These are phyloP conservation scores for Brassica nigra DNA, from an alignment of 345 rosid genomes.

Conservation along the genomic window DNA sequence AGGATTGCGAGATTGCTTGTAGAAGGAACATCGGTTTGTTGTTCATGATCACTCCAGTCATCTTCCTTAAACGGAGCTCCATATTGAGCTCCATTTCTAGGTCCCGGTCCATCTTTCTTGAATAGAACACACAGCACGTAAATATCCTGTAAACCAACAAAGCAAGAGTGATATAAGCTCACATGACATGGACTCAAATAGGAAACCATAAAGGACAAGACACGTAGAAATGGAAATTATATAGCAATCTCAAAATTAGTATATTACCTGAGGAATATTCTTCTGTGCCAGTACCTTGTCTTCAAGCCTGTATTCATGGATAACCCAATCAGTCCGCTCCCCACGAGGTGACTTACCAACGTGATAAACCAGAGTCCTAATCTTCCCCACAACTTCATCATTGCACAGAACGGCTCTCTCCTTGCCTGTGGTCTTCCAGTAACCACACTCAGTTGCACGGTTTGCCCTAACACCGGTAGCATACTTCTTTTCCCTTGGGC, in stretches of 20 bases:
- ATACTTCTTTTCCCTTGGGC: slow-evolving; percentile 72
- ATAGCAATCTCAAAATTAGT: background rate
- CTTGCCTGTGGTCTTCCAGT: slow-evolving; percentile 82
- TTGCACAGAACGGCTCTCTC: slow-evolving; percentile 55
- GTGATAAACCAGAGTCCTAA: slow-evolving; percentile 66
- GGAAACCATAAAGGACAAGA: background rate
- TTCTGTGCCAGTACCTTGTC: slow-evolving; percentile 45
- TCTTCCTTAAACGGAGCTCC: slow-evolving; percentile 96
- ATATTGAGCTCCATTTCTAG: slow-evolving; percentile 94
- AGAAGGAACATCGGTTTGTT: background rate
- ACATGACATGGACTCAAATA: background rate
- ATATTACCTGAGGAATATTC: slow-evolving; percentile 43
- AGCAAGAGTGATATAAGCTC: background rate
- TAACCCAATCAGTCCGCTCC: slow-evolving; percentile 81
- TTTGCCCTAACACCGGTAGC: slow-evolving; percentile 52
- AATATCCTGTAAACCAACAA: slow-evolving; percentile 58
- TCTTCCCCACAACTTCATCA: slow-evolving; percentile 58
- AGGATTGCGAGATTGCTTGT: background rate
- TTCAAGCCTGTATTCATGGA: slow-evolving; percentile 78
- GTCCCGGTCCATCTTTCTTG: slow-evolving; percentile 96
- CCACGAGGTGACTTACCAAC: slow-evolving; percentile 56
- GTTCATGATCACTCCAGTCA: slow-evolving; percentile 77
- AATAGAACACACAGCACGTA: slow-evolving; percentile 81
- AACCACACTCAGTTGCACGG: slow-evolving; percentile 65
- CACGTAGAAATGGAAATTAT: background rate